Evolutionary conservation across 2,329 filamentous ascomycete species (phyloP), one percentile per base, ranked within the genome.

Genomic region (Claviceps quebecensis): DNA sequence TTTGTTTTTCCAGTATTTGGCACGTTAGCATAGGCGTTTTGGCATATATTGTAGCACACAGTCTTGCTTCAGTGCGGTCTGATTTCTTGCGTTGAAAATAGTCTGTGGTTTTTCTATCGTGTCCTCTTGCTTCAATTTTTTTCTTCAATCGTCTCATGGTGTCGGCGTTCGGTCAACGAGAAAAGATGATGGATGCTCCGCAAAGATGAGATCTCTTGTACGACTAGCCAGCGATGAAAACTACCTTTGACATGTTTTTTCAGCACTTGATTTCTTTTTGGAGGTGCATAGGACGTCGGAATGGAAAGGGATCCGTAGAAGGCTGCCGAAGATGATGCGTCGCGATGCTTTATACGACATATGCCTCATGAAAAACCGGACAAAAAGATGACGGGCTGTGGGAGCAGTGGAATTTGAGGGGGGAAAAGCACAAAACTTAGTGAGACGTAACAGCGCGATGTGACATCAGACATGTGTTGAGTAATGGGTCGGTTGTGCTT

Each of bases 131-230:
- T 26, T 26, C 5, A 23, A n/a, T n/a, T 49, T 19, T 36, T 5
- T 8, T 17, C 17, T 8, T 19, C n/a, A 13, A 1, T 50, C 7
- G 36, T 17, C 26, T 53, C 23, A 52, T 48, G 45, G 8, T 40
- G 47, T 11, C 17, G 54, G 54, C 54, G 54, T 55, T 54, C 8
- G 23, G 52, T 39, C 44, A 40, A 47, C 22, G 44, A 49, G 13
- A 16, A 19, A 19, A 23, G 38, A 37, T 29, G 38, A 36, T 41
- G 34, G 11, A 45, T 17, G 46, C 8, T 26, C 29, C 5, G 43
- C 4, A 9, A 8, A 26, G 19, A 16, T 17, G 4, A 5, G 13
- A 16, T 16, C 23, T 40, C 22, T 47, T 52, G 54, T 53, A 55
- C 43, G 13, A 52, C 7, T 40, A 49, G 41, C 17, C 29, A 38